phyloP scores from a whole-genome alignment of 2,329 filamentous ascomycete genomes.

The Thyridium curvatum region DNA sequence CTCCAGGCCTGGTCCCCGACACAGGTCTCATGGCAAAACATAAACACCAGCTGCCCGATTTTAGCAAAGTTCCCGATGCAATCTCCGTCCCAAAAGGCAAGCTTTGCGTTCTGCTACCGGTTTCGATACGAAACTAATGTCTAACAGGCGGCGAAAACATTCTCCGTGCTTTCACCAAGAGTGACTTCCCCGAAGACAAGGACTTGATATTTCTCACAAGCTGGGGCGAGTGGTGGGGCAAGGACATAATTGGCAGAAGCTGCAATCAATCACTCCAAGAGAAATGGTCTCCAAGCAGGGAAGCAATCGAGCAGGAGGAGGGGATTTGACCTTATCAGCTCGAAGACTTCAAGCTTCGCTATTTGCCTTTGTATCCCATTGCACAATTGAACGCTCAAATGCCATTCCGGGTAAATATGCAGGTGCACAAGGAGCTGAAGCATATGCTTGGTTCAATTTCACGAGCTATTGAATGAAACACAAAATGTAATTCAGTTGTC shows the following conservation, averaged over 20 bases:
- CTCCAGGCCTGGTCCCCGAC: conserved; percentile 43
- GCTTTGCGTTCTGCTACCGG: conserved; percentile 1
- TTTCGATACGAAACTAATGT: background rate
- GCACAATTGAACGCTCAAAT: too few relatives aligned
- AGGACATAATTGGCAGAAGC: conserved; percentile 29
- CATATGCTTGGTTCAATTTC: too few relatives aligned
- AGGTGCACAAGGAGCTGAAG: too few relatives aligned
- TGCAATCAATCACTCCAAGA: conserved; percentile 42
- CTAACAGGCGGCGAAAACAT: conserved; percentile 36
- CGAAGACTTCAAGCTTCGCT: too few relatives aligned
- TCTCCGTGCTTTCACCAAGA: conserved; percentile 32
- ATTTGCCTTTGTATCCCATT: too few relatives aligned
- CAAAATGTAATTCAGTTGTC: too few relatives aligned
- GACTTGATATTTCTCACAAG: conserved; percentile 48
- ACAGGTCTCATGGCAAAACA: conserved; percentile 32
- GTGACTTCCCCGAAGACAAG: conserved; percentile 42
- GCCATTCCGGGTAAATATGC: too few relatives aligned
- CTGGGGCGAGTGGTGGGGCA: conserved; percentile 51
- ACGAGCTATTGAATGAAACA: too few relatives aligned
- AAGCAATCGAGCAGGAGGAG: conserved; percentile 40
- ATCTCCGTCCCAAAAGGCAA: conserved; percentile 40
- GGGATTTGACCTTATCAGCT: too few relatives aligned
- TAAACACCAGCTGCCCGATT: conserved; percentile 16
- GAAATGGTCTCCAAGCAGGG: conserved; percentile 41
- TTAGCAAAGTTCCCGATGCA: conserved; percentile 33